Evolutionary conservation across 2,329 filamentous ascomycete genomes (phyloP).

Genomic region (Nothophoma quercina): DNA sequence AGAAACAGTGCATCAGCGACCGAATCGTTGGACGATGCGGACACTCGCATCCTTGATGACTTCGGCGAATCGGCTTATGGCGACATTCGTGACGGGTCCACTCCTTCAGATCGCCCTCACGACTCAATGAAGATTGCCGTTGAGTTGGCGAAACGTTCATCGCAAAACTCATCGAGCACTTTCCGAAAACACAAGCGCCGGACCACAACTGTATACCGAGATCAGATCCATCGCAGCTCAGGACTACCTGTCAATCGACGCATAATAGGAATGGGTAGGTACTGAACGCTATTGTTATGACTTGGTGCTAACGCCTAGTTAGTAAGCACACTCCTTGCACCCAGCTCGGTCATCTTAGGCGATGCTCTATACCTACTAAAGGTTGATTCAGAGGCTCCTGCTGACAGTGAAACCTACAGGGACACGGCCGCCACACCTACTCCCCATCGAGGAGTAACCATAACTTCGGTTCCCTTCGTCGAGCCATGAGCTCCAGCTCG

Average conservation of each 20-base stretch:
- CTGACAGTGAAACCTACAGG: slow-evolving; percentile 9
- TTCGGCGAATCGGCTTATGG: slow-evolving; percentile 52
- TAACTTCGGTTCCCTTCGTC: slow-evolving; percentile 35
- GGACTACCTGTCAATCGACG: slow-evolving; percentile 43
- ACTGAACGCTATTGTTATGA: slow-evolving; percentile 6
- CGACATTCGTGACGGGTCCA: slow-evolving; percentile 34
- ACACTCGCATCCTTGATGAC: slow-evolving; percentile 48
- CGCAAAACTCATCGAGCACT: slow-evolving; percentile 38
- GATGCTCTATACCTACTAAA: background rate
- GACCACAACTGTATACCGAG: slow-evolving; percentile 36
- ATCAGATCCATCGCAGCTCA: slow-evolving; percentile 32
- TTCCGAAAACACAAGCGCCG: slow-evolving; percentile 38
- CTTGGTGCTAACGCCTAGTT: slow-evolving; percentile 11
- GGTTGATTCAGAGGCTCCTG: background rate
- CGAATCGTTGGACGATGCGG: slow-evolving; percentile 51
- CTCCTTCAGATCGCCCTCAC: slow-evolving; percentile 49
- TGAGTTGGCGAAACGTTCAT: slow-evolving; percentile 48
- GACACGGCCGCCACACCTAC: slow-evolving; percentile 40
- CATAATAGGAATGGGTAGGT: slow-evolving; percentile 36
- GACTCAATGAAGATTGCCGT: slow-evolving; percentile 55
- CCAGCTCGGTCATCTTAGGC: background rate
- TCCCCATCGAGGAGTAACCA: slow-evolving; percentile 38
- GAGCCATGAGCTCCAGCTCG: slow-evolving; percentile 47
- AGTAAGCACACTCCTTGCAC: slow-evolving; percentile 8
- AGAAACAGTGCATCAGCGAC: slow-evolving; percentile 44